Evolutionary conservation across 2,329 filamentous ascomycete genomes (phyloP).

Genomic region (Coleophoma eucalyptorum): DNA sequence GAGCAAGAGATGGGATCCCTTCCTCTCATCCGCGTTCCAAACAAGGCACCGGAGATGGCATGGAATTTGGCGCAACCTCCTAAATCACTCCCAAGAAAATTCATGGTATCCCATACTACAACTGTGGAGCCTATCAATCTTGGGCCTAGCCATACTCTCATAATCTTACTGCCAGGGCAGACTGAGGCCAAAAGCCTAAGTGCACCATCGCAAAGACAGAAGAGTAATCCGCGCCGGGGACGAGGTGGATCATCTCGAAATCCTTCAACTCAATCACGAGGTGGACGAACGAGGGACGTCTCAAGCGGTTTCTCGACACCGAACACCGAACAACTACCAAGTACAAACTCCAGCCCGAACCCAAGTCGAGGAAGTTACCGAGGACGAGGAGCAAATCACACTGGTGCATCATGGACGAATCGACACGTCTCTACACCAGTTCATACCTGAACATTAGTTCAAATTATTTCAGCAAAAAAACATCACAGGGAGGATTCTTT

Average conservation of each 20-base stretch:
- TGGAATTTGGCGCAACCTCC: conserved; percentile 56
- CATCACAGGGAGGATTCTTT: not conserved
- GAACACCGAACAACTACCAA: conserved; percentile 15
- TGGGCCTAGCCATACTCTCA: conserved; percentile 30
- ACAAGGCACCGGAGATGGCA: conserved; percentile 54
- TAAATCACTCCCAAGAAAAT: conserved; percentile 50
- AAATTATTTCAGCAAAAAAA: conserved; percentile 2
- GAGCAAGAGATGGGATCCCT: conserved; percentile 77
- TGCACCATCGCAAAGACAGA: conserved; percentile 27
- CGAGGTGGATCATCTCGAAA: conserved; percentile 19
- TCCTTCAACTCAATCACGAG: conserved; percentile 20
- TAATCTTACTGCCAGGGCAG: conserved; percentile 44
- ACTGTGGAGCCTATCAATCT: conserved; percentile 41
- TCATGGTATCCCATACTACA: conserved; percentile 41
- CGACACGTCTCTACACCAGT: conserved; percentile 23
- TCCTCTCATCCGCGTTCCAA: conserved; percentile 66
- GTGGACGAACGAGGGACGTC: conserved; percentile 23
- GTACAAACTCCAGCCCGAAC: conserved; percentile 16
- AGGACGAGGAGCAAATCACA: conserved; percentile 17
- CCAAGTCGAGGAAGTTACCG: conserved; percentile 17
- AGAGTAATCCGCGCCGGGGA: conserved; percentile 26
- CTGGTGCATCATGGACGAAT: not conserved
- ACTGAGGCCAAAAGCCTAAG: conserved; percentile 34
- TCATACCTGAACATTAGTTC: conserved; percentile 18
- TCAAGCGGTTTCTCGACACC: conserved; percentile 19